A percentile compares a stretch with the other conserved stretches of the same genome.
Conservation (phyloP, 2,329 filamentous ascomycete genomes). For the Monosporascus sp. region DNA sequence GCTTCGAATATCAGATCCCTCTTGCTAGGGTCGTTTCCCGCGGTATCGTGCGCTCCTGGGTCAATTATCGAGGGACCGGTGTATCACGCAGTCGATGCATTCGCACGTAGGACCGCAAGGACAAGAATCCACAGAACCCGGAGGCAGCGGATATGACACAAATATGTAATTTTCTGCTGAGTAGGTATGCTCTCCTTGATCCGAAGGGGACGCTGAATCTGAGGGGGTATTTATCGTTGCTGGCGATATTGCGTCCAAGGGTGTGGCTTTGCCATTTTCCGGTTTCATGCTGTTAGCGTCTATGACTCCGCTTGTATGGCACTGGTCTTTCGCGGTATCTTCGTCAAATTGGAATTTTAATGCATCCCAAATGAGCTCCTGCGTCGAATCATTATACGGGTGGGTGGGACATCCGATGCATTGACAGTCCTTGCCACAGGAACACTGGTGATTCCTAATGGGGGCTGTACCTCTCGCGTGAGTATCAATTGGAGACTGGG, state of each 20-base stretch:
- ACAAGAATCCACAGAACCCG: background rate
- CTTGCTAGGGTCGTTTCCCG: no score
- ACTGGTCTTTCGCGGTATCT: background rate
- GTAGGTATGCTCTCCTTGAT: background rate
- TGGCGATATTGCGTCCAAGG: background rate
- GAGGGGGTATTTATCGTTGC: background rate
- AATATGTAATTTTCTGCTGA: background rate
- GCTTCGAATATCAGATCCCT: no score
- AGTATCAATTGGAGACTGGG: background rate
- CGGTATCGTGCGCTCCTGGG: background rate
- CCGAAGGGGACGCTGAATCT: background rate
- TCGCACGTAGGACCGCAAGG: background rate
- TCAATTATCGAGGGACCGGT: background rate
- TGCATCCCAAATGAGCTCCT: background rate
- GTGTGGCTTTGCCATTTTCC: background rate
- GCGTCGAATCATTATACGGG: conserved; percentile 1
- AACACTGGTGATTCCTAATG: background rate
- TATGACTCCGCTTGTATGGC: background rate
- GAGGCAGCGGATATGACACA: background rate
- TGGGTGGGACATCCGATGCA: conserved; percentile 2
- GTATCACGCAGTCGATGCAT: background rate
- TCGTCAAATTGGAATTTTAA: background rate
- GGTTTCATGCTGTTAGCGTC: background rate
- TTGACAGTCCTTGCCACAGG: background rate
- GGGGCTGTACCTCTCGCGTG: background rate